Evolutionary conservation across 2,329 filamentous ascomycete genomes (phyloP).

Genomic region (Aspergillus sp.): DNA sequence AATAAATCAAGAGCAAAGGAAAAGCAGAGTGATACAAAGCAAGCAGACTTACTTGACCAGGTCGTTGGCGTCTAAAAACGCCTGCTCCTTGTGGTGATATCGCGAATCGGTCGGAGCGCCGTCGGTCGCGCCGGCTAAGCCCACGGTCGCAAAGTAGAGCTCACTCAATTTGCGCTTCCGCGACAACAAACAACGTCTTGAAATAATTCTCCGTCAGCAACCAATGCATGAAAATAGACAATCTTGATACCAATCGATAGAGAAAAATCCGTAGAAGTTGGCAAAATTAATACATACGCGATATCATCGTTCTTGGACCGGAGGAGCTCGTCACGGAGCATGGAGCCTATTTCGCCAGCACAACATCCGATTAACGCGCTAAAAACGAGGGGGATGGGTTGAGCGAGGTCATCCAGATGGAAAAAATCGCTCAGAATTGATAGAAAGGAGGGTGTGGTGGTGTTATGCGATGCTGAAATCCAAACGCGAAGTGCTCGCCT

Average conservation of each 20-base stretch:
- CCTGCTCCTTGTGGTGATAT: slow-evolving; percentile 44
- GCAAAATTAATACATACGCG: slow-evolving; percentile 35
- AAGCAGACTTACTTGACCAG: slow-evolving; percentile 47
- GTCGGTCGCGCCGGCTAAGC: slow-evolving; percentile 42
- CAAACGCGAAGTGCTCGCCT: slow-evolving; percentile 22
- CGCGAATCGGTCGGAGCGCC: slow-evolving; percentile 50
- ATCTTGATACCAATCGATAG: slow-evolving; percentile 9
- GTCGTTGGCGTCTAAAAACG: slow-evolving; percentile 53
- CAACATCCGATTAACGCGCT: slow-evolving; percentile 46
- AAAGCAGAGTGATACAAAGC: slow-evolving; percentile 3
- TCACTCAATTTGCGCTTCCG: slow-evolving; percentile 87
- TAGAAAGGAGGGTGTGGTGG: slow-evolving; percentile 36
- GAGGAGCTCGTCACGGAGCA: slow-evolving; percentile 45
- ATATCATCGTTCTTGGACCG: slow-evolving; percentile 47
- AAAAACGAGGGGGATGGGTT: slow-evolving; percentile 33
- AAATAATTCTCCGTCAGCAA: slow-evolving; percentile 31
- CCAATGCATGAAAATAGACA: slow-evolving; percentile 8
- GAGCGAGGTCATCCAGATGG: slow-evolving; percentile 38
- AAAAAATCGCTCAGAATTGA: slow-evolving; percentile 40
- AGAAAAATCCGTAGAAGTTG: slow-evolving; percentile 2
- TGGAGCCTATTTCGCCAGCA: slow-evolving; percentile 42
- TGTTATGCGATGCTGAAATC: slow-evolving; percentile 30
- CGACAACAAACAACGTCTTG: slow-evolving; percentile 58
- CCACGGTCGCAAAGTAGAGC: slow-evolving; percentile 73
- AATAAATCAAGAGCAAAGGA: not conserved